A percentile compares a stretch with the other conserved stretches of the same genome.
Evolutionary conservation across 2,329 filamentous ascomycete genomes (phyloP).

Genomic region (Beauveria medogensis): DNA sequence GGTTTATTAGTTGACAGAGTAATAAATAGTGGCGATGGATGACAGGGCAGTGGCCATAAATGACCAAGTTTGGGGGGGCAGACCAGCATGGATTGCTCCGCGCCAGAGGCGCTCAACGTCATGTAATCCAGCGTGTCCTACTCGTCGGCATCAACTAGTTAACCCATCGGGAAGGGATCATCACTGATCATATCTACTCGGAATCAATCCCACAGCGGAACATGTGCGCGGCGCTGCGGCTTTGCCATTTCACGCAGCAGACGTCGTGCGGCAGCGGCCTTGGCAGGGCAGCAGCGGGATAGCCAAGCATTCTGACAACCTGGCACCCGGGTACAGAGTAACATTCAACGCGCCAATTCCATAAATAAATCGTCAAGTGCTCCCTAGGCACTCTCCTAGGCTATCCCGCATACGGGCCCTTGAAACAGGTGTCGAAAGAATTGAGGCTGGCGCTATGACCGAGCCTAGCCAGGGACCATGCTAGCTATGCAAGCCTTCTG

Average conservation of each 20-base stretch:
- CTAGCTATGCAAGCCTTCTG: no score
- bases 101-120: neutral
- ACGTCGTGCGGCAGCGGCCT: neutral
- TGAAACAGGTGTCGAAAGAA: neutral
- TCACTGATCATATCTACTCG: neutral
- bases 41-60: neutral
- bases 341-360: no score
- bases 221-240: neutral
- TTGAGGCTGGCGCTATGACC: neutral
- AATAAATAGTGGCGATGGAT: neutral
- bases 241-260: neutral
- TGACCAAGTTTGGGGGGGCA: no score
- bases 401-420: no score
- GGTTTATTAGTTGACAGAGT: neutral
- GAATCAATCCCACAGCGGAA: neutral
- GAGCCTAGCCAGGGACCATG: neutral
- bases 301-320: no score
- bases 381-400: no score
- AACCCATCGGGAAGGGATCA: neutral
- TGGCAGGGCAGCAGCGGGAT: neutral
- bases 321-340: no score
- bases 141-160: neutral
- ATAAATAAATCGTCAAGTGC: no score
- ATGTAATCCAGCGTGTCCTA: neutral
- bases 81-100: neutral